Evolutionary conservation across 345 rosid species (phyloP), one percentile per base, ranked within the genome.

Genomic region (Lepidium aucheri): DNA sequence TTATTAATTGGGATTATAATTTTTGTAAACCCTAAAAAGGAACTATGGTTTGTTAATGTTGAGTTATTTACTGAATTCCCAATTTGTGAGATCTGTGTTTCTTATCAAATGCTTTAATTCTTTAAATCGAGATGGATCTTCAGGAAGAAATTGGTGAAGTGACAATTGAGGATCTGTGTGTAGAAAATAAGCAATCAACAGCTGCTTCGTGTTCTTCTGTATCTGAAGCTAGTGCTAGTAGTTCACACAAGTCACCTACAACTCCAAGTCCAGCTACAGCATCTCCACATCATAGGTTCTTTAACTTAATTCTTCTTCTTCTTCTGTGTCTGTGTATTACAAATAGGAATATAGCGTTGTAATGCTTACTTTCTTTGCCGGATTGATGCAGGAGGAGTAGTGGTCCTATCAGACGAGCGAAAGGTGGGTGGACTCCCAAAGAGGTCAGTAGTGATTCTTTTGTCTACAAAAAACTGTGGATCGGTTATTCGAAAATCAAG

Each of bases 401-500:
- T 13, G 99, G 99, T 11, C 99, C 97, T 56, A 87, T 95, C 41
- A 84, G 99, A 80, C 86, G 96, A 52, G 96, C 99, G 3, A 95
- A 91, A 77, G 97, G 99, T 13, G 99, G 99, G 43, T 95, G 97
- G 98, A 93, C 97, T 65, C 93, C 84, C 0, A 88, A 86, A 80
- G 99, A 91, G 95, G 97, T 90, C 59, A 45, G 67, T 66, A 2
- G 24, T 73, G 67, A 43, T 67, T 36, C 58, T 10, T 38, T 43
- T 26, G 34, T 17, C 35, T 63, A 13, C n/a, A 2, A 36, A 6
- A 22, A 18, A 8, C 28, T 33, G n/a, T 41, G 40, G 47, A 14
- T 65, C 46, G 47, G 10, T 57, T 40, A 15, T 14, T 58, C 11
- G 18, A 24, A 36, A 45, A 11, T 15, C n/a, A 11, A 36, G 44